Percentiles rank a stretch among this genome's conserved stretches.
Conservation (phyloP, 2,329 filamentous ascomycete species). For the Fusarium anguioides region DNA sequence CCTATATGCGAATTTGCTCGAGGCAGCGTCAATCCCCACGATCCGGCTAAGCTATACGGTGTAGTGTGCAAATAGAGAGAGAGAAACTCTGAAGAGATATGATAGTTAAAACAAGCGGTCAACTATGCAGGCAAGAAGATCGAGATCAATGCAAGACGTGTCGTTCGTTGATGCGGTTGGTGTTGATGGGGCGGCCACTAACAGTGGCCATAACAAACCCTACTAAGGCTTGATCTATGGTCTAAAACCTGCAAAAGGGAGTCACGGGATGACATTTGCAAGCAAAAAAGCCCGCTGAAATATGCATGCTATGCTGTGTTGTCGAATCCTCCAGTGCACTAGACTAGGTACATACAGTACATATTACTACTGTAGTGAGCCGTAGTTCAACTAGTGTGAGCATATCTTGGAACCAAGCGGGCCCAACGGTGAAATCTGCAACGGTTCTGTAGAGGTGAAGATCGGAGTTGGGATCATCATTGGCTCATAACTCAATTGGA, state of each 20-base stretch:
- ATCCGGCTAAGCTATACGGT: background rate
- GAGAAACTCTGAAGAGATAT: background rate
- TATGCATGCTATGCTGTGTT: constrained; percentile 32
- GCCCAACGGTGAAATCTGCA: constrained; percentile 25
- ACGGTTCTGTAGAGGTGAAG: constrained; percentile 13
- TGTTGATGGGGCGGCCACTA: constrained; percentile 14
- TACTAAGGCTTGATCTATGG: constrained; percentile 2
- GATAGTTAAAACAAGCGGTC: constrained; percentile 23
- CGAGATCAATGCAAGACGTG: constrained; percentile 17
- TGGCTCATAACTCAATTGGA: constrained; percentile 27
- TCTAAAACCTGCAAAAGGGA: constrained; percentile 27
- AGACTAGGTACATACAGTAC: background rate
- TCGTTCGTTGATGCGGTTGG: constrained; percentile 23
- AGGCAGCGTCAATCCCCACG: constrained; percentile 13
- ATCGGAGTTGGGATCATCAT: background rate
- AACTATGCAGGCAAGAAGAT: constrained; percentile 11
- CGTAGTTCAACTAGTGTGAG: constrained; percentile 12
- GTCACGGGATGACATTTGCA: constrained; percentile 32
- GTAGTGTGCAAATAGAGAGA: background rate
- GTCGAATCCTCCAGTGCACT: constrained; percentile 11
- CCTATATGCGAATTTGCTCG: constrained; percentile 4
- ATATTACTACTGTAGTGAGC: constrained; percentile 17
- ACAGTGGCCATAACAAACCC: background rate
- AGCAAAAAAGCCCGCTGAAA: constrained; percentile 15
- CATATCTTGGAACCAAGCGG: constrained; percentile 20